Evolutionary conservation across 1,139 yeast species (phyloP).

Genomic region (Candida sp.): DNA sequence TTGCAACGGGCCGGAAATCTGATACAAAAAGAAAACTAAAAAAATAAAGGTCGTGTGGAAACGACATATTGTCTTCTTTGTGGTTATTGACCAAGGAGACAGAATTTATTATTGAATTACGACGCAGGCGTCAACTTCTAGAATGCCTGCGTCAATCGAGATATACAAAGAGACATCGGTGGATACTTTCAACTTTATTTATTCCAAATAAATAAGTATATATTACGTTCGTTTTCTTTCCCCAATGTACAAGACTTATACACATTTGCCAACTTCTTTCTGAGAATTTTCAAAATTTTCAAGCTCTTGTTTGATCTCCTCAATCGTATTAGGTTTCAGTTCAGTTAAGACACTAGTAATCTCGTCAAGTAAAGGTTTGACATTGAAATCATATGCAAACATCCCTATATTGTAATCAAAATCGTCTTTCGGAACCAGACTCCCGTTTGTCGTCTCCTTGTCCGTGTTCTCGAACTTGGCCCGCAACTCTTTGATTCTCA

Average conservation of each 20-base stretch:
- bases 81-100: no score
- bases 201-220: not conserved
- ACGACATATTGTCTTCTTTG: no score
- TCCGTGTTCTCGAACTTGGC: conserved; percentile 6
- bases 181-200: no score
- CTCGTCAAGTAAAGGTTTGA: conserved; percentile 8
- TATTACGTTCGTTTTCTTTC: not conserved
- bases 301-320: not conserved
- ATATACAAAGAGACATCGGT: no score
- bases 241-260: not conserved
- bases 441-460: not conserved
- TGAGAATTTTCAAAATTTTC: conserved; percentile 13
- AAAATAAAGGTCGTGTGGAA: no score
- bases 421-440: conserved; percentile 7
- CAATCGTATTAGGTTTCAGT: not conserved
- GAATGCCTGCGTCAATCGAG: no score
- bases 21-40: no score
- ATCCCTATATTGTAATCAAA: conserved; percentile 27
- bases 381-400: conserved; percentile 24
- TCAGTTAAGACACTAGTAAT: conserved; percentile 1
- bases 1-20: no score
- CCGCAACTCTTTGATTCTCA: conserved; percentile 13
- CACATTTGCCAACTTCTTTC: conserved; percentile 12
- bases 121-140: no score
- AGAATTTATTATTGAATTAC: no score